These are phyloP conservation scores for Byssothecium circinans DNA, from an alignment of 2,329 filamentous ascomycete genomes.

Conservation along the genomic window DNA sequence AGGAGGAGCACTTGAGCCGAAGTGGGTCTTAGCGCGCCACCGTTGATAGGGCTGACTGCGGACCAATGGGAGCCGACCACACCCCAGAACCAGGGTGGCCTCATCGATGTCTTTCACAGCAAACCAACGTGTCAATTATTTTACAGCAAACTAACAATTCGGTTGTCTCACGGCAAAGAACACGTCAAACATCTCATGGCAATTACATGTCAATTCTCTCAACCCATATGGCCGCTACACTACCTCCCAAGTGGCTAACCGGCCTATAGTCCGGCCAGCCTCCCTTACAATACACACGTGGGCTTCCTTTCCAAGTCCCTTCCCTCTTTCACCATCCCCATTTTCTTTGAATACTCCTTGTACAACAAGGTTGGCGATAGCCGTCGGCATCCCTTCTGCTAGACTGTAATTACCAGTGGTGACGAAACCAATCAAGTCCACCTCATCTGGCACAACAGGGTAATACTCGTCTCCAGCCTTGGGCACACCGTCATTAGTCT, in stretches of 20 bases:
- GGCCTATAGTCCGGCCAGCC: constrained; percentile 75
- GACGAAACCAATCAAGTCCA: constrained; percentile 85
- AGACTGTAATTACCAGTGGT: constrained; percentile 85
- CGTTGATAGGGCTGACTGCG: not conserved
- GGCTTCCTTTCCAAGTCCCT: constrained; percentile 27
- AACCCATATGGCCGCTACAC: too few relatives aligned
- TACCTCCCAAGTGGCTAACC: constrained; percentile 77
- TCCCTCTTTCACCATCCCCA: constrained; percentile 33
- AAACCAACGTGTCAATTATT: too few relatives aligned
- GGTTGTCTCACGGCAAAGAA: too few relatives aligned
- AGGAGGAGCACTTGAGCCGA: constrained; percentile 16
- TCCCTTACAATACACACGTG: constrained; percentile 78
- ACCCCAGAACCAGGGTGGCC: too few relatives aligned
- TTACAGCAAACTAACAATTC: too few relatives aligned
- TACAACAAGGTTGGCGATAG: constrained; percentile 70
- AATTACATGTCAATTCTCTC: too few relatives aligned
- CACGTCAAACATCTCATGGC: too few relatives aligned
- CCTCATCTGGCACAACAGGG: constrained; percentile 69
- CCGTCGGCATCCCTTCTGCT: constrained; percentile 72
- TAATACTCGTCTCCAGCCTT: constrained; percentile 49
- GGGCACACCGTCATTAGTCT: constrained; percentile 7
- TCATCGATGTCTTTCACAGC: too few relatives aligned
- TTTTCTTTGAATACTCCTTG: constrained; percentile 57
- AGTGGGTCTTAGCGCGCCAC: constrained; percentile 5
- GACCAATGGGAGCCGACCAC: too few relatives aligned